phyloP scores from a whole-genome alignment of 2,329 filamentous ascomycete genomes.

The Xylariaceae sp. region DNA sequence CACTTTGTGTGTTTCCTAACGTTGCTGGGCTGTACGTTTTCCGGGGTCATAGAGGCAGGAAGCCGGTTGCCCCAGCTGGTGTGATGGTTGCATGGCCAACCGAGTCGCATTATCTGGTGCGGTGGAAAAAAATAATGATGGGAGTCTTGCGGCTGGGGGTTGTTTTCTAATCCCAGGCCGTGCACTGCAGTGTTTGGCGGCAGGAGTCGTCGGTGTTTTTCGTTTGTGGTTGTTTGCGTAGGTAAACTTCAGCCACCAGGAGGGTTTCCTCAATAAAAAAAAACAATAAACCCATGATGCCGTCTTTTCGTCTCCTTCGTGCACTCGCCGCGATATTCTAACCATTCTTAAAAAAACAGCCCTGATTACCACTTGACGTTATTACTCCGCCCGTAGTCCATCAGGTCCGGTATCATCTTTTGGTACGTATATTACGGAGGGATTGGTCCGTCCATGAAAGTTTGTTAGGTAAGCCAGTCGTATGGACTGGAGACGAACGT shows the following conservation, averaged over 20 bases:
- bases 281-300: neutral
- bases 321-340: neutral
- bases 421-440: no score
- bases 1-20: slow-evolving; percentile 25
- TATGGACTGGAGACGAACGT: neutral
- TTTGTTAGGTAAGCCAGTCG: neutral
- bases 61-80: slow-evolving; percentile 12
- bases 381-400: no score
- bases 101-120: slow-evolving; percentile 19
- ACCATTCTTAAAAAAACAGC: no score
- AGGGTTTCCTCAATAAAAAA: slow-evolving; percentile 26
- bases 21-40: slow-evolving; percentile 24
- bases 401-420: no score
- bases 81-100: slow-evolving; percentile 19
- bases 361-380: no score
- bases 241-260: slow-evolving; percentile 29
- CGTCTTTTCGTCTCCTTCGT: neutral
- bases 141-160: slow-evolving; percentile 31
- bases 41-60: slow-evolving; percentile 21
- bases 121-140: slow-evolving; percentile 30
- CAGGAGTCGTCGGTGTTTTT: slow-evolving; percentile 29
- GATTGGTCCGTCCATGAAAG: neutral
- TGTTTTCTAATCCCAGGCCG: slow-evolving; percentile 31
- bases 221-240: slow-evolving; percentile 25
- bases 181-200: slow-evolving; percentile 27